phyloP scores from a whole-genome alignment of 2,329 filamentous ascomycete species.

The Nigrospora sphaerica region DNA sequence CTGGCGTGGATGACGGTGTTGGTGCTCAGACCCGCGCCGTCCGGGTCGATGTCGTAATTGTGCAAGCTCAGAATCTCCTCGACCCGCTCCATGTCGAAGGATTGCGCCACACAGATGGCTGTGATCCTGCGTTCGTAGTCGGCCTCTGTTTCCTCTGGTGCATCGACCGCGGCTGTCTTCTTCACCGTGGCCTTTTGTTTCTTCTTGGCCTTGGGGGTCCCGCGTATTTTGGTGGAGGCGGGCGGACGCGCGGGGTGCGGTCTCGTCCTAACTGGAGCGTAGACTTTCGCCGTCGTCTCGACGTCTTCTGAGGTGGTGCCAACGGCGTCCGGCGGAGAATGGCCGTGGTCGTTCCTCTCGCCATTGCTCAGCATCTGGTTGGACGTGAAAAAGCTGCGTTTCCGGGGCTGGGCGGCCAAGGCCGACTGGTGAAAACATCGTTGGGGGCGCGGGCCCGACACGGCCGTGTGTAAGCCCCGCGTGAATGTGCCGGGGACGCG shows the following conservation, averaged over 20 bases:
- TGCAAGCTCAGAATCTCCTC: conserved; percentile 49
- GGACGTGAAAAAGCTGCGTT: conserved; percentile 60
- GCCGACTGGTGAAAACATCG: conserved; percentile 40
- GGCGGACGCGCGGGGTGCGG: conserved; percentile 38
- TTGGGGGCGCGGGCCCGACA: conserved; percentile 20
- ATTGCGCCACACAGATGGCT: conserved; percentile 56
- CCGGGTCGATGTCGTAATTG: conserved; percentile 56
- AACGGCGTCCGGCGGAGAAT: conserved; percentile 3
- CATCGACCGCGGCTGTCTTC: conserved; percentile 14
- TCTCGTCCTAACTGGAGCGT: conserved; percentile 23
- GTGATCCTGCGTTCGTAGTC: conserved; percentile 37
- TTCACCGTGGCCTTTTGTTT: conserved; percentile 33
- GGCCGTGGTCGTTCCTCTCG: conserved; percentile 13
- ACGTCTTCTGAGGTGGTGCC: conserved; percentile 7
- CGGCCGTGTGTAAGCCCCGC: conserved; percentile 19
- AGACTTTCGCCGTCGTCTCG: not conserved
- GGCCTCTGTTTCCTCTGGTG: conserved; percentile 22
- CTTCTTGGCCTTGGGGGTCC: conserved; percentile 76
- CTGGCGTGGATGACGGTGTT: conserved; percentile 58
- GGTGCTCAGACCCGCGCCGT: conserved; percentile 52
- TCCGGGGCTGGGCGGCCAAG: conserved; percentile 38
- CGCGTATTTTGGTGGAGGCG: conserved; percentile 62
- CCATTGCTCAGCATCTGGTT: conserved; percentile 44
- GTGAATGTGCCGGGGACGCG: conserved; percentile 13
- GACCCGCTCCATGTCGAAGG: conserved; percentile 57